phyloP scores from a whole-genome alignment of 108 stramenopile genomes.

The Epipyxis sp. region DNA sequence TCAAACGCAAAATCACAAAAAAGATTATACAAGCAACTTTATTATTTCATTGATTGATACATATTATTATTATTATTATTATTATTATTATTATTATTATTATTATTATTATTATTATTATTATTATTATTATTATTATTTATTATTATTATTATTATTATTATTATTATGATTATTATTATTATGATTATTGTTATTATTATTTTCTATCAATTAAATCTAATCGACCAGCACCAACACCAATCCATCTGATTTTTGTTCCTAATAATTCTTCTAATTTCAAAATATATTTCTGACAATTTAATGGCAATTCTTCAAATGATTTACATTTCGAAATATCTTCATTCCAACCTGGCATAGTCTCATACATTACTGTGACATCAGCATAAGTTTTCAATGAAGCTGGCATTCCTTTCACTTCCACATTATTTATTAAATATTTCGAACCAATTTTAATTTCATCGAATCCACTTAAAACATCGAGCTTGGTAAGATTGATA shows the following conservation, averaged over 20 bases:
- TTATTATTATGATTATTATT: no score
- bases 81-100: no score
- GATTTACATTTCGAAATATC: constrained; percentile 73
- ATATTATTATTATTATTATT: no score
- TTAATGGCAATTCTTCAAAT: constrained; percentile 88
- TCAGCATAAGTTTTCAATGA: constrained; percentile 45
- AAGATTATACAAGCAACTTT: no score
- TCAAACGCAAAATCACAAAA: no score
- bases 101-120: no score
- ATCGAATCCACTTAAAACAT: constrained; percentile 85
- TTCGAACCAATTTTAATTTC: constrained; percentile 69
- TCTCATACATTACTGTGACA: constrained; percentile 90
- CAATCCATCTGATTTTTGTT: constrained; percentile 93
- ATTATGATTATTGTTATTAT: no score
- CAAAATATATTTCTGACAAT: constrained; percentile 83
- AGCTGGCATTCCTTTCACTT: background rate
- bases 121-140: no score
- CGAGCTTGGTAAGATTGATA: constrained; percentile 96
- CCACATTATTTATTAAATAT: background rate
- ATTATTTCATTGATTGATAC: no score
- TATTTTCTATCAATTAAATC: constrained; percentile 40
- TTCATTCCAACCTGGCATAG: constrained; percentile 89
- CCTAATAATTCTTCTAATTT: constrained; percentile 86
- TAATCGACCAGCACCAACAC: constrained; percentile 86
- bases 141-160: no score